Evolutionary conservation across 768 basidiomycete genomes (phyloP).

Genomic region (Gyrodon lividus): DNA sequence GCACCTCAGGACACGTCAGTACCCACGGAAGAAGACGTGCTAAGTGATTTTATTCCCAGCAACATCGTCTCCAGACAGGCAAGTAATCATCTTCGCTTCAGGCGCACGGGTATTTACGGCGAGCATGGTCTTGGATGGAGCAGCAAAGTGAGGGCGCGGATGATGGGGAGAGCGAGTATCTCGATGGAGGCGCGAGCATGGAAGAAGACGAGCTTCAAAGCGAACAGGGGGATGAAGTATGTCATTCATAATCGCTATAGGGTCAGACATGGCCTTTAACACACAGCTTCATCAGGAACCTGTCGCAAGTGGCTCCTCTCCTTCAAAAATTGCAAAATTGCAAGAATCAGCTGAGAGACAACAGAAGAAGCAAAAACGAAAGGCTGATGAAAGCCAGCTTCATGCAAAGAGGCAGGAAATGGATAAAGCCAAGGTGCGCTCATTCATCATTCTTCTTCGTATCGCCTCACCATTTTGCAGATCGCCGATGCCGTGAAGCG

Average conservation of each 20-base stretch:
- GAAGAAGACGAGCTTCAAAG: constrained; percentile 66
- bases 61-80: constrained; percentile 91
- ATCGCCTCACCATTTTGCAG: constrained; percentile 40
- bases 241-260: constrained; percentile 5
- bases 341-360: constrained; percentile 40
- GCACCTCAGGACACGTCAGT: constrained; percentile 11
- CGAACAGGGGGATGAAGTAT: constrained; percentile 43
- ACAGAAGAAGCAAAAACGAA: constrained; percentile 54
- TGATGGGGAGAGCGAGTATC: constrained; percentile 68
- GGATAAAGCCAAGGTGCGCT: constrained; percentile 79
- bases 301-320: constrained; percentile 25
- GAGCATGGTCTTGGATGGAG: constrained; percentile 24
- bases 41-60: constrained; percentile 88
- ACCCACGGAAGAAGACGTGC: constrained; percentile 69
- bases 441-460: not conserved
- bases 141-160: constrained; percentile 69
- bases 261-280: constrained; percentile 7
- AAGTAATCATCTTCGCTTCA: constrained; percentile 17
- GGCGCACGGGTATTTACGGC: constrained; percentile 7
- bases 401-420: constrained; percentile 74
- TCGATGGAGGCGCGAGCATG: constrained; percentile 50
- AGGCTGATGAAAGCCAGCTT: constrained; percentile 68
- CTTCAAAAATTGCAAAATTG: constrained; percentile 34
- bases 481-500: constrained; percentile 92
- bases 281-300: constrained; percentile 12